phyloP scores from a whole-genome alignment of 148 eudicot species.

The Rheum nobile region DNA sequence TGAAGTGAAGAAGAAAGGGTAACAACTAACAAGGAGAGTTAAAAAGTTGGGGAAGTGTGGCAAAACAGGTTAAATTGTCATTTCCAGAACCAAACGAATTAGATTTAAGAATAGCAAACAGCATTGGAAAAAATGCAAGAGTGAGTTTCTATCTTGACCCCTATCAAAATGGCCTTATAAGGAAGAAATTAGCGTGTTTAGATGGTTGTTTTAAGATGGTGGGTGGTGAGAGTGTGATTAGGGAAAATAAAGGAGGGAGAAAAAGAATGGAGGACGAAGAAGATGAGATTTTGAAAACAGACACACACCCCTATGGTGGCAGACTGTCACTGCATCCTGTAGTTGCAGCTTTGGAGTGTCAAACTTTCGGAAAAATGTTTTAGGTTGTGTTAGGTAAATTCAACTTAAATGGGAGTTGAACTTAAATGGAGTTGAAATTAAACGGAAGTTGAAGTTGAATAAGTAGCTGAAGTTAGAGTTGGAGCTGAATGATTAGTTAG shows the following conservation, averaged over 20 bases:
- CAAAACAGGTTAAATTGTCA: not conserved
- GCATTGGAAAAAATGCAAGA: not conserved
- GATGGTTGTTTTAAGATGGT: constrained; percentile 1
- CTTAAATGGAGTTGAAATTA: too few species aligned
- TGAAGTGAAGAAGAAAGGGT: constrained; percentile 7
- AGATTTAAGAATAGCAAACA: not conserved
- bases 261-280: not conserved
- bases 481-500: too few species aligned
- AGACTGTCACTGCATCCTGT: not conserved
- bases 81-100: not conserved
- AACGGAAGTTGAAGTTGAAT: too few species aligned
- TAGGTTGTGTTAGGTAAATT: too few species aligned
- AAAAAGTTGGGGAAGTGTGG: not conserved
- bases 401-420: too few species aligned
- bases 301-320: not conserved
- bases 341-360: too few species aligned
- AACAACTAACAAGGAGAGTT: too few species aligned
- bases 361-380: too few species aligned
- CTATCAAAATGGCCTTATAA: not conserved
- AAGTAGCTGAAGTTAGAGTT: too few species aligned
- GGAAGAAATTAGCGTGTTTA: not conserved
- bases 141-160: not conserved
- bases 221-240: not conserved
- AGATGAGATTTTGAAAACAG: not conserved
- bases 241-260: not conserved